Percentiles rank a stretch among this genome's conserved stretches.
These are phyloP conservation scores for Triglochin maritima DNA, from an alignment of 106 monocot species.

Conservation along the genomic window DNA sequence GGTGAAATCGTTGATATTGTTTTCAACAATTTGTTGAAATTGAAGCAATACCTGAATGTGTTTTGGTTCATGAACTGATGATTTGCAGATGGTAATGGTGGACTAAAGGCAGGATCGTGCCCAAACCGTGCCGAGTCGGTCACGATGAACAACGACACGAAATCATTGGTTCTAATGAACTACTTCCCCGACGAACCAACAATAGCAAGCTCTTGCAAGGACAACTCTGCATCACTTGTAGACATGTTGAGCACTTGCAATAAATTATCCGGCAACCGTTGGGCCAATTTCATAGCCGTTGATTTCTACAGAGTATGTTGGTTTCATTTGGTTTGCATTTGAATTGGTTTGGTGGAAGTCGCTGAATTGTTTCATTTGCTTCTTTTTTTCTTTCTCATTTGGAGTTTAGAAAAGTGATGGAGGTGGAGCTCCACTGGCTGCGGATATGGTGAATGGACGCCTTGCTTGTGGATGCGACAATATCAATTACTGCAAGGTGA, in stretches of 20 bases:
- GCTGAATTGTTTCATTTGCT: too few species aligned
- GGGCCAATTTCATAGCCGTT: constrained; percentile 81
- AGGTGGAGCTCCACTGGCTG: constrained; percentile 17
- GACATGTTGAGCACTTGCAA: constrained; percentile 61
- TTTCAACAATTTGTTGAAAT: too few species aligned
- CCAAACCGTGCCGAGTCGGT: constrained; percentile 61
- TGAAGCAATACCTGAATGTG: neutral
- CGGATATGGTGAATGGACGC: constrained; percentile 15
- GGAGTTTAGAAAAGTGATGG: constrained; percentile 19
- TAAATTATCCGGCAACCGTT: constrained; percentile 40
- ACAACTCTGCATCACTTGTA: constrained; percentile 56
- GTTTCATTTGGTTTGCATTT: too few species aligned
- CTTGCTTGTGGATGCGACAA: constrained; percentile 10
- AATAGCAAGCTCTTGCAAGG: constrained; percentile 35
- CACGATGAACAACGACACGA: constrained; percentile 48
- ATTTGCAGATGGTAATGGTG: constrained; percentile 51
- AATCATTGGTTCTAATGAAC: constrained; percentile 73
- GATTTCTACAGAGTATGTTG: constrained; percentile 31
- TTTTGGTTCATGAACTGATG: neutral
- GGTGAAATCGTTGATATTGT: too few species aligned
- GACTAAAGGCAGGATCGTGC: constrained; percentile 45
- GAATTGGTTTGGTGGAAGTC: too few species aligned
- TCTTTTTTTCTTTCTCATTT: too few species aligned
- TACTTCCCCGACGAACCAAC: constrained; percentile 49
- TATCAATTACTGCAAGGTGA: constrained; percentile 10